Conservation (phyloP, 179 eudicot species). For the Spinacia oleracea region DNA sequence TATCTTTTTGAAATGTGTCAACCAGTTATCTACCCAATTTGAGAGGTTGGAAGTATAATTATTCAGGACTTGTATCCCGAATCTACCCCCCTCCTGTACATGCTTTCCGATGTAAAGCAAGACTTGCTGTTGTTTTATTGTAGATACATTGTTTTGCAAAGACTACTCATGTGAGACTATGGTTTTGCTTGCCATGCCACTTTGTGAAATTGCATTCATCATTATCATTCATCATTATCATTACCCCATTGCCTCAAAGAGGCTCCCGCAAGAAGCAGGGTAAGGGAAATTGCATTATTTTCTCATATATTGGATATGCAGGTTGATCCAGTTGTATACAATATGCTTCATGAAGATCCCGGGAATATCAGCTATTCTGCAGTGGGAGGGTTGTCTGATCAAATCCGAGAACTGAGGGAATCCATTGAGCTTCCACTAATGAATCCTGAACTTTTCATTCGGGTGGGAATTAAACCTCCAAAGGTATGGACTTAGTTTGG, state of each 20-base stretch:
- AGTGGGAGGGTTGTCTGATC: conserved; percentile 96
- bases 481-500: conserved; percentile 45
- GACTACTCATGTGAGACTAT: not conserved
- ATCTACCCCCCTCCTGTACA: no score
- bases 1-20: no score
- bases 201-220: not conserved
- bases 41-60: no score
- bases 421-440: conserved; percentile 94
- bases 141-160: not conserved
- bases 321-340: conserved; percentile 99
- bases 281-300: not conserved
- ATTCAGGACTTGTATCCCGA: no score
- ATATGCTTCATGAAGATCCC: conserved; percentile 99
- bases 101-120: not conserved
- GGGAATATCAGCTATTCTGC: conserved; percentile 98
- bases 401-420: conserved; percentile 93
- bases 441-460: conserved; percentile 97
- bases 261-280: no score
- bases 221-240: no score
- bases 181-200: not conserved
- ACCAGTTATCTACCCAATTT: no score
- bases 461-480: conserved; percentile 93
- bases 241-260: no score
- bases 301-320: conserved; percentile 23
- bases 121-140: no score